These are phyloP conservation scores for Globisporangium perplexum DNA, from an alignment of 352 stramenopile species.

Conservation along the genomic window DNA sequence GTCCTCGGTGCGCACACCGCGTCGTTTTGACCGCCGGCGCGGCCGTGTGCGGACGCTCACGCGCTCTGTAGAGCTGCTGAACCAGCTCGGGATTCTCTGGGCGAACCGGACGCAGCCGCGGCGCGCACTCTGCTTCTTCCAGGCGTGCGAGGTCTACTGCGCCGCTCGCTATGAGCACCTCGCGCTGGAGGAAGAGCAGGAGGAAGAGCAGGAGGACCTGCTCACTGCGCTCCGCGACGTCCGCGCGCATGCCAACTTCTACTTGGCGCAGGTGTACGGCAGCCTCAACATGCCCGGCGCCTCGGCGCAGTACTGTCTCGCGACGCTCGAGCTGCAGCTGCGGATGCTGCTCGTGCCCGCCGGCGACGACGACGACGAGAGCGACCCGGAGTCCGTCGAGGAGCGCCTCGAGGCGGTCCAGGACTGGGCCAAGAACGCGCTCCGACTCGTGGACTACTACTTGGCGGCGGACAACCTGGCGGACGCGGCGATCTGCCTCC, in stretches of 20 bases:
- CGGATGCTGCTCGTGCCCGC: slow-evolving; percentile 3
- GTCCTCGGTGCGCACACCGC: background rate
- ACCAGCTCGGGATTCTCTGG: slow-evolving; percentile 65
- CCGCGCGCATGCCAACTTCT: slow-evolving; percentile 58
- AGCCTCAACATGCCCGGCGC: slow-evolving; percentile 36
- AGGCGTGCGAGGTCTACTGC: slow-evolving; percentile 25
- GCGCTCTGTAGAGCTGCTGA: slow-evolving; percentile 29
- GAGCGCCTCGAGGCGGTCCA: slow-evolving; percentile 18
- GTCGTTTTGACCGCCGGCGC: too few species aligned
- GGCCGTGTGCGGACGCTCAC: too few species aligned
- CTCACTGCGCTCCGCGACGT: slow-evolving; percentile 7
- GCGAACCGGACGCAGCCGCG: slow-evolving; percentile 39
- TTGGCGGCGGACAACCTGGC: slow-evolving; percentile 33
- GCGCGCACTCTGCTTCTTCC: slow-evolving; percentile 55
- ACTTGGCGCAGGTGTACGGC: slow-evolving; percentile 65
- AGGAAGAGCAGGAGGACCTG: slow-evolving; percentile 4
- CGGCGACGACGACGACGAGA: slow-evolving; percentile 2
- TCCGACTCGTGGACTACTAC: slow-evolving; percentile 61
- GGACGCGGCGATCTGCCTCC: slow-evolving; percentile 44
- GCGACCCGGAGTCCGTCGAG: background rate
- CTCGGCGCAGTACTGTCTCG: slow-evolving; percentile 53
- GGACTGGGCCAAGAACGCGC: slow-evolving; percentile 53
- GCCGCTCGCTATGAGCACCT: background rate
- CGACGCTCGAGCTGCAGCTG: slow-evolving; percentile 63
- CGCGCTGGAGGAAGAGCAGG: background rate